Percentiles rank a stretch among this genome's conserved stretches.
Evolutionary conservation across 768 basidiomycete genomes (phyloP).

Genomic region (Tephrocybe sp.): DNA sequence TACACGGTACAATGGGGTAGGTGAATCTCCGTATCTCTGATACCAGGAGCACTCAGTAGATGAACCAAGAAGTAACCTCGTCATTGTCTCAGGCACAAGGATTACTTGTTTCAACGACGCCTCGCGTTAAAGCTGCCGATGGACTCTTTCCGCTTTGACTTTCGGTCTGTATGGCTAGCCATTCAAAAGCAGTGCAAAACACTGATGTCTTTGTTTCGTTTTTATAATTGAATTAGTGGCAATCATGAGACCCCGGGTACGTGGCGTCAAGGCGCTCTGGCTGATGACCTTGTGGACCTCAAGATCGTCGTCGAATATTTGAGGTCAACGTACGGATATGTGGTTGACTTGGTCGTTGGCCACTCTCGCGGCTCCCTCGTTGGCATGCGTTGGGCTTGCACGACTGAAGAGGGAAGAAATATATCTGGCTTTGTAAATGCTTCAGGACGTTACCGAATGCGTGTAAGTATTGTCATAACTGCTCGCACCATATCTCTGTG

Average conservation of each 20-base stretch:
- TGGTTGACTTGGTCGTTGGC: slow-evolving; percentile 66
- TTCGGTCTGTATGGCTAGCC: slow-evolving; percentile 52
- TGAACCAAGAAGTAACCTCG: slow-evolving; percentile 20
- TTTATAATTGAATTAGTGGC: slow-evolving; percentile 45
- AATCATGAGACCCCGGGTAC: slow-evolving; percentile 73
- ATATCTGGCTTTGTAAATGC: slow-evolving; percentile 69
- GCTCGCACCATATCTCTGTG: not conserved
- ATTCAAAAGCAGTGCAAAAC: not conserved
- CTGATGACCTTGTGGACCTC: slow-evolving; percentile 65
- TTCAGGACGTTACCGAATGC: slow-evolving; percentile 78
- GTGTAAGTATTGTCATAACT: slow-evolving; percentile 41
- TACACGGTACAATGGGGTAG: slow-evolving; percentile 80
- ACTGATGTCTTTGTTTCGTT: not conserved
- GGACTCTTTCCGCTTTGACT: slow-evolving; percentile 87
- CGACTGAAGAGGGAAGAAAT: slow-evolving; percentile 50
- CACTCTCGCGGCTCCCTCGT: slow-evolving; percentile 79
- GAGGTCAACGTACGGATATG: slow-evolving; percentile 57
- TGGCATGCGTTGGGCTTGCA: slow-evolving; percentile 67
- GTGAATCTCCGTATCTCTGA: slow-evolving; percentile 29
- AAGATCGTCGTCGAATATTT: slow-evolving; percentile 63
- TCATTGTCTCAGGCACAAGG: slow-evolving; percentile 62
- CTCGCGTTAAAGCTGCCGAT: slow-evolving; percentile 62
- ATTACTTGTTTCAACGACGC: slow-evolving; percentile 78
- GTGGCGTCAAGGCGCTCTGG: slow-evolving; percentile 59
- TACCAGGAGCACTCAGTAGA: slow-evolving; percentile 14